Evolutionary conservation across 306 rosid genomes (phyloP).

Genomic region (Acacia confusa): DNA sequence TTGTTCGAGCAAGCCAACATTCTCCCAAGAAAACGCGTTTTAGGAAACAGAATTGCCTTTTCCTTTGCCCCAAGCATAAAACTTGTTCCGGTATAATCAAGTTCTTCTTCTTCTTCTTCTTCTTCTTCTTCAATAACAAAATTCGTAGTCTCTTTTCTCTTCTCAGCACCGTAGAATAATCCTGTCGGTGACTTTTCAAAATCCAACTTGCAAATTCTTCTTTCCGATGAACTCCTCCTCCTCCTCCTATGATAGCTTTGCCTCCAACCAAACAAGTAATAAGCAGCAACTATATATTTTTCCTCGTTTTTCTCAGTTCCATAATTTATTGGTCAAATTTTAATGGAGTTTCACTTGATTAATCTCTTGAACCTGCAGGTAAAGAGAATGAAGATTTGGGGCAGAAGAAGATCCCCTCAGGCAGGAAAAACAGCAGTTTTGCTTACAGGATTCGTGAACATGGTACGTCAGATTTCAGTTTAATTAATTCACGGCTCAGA

Average conservation of each 20-base stretch:
- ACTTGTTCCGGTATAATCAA: no score
- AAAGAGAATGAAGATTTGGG: conserved; percentile 31
- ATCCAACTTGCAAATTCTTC: conserved; percentile 15
- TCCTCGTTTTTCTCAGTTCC: not conserved
- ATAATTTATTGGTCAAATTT: not conserved
- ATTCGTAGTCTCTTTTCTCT: not conserved
- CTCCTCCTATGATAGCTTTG: conserved; percentile 28
- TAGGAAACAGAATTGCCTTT: not conserved
- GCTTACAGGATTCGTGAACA: conserved; percentile 64
- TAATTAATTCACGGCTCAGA: not conserved
- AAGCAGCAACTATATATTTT: conserved; percentile 11
- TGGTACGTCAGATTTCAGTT: conserved; percentile 41
- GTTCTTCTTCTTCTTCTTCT: not conserved
- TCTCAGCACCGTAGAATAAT: not conserved
- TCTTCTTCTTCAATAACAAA: not conserved
- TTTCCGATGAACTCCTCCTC: conserved; percentile 38
- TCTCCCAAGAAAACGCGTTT: not conserved
- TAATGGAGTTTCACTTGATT: not conserved
- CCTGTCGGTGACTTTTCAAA: not conserved
- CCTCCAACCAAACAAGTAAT: conserved; percentile 43
- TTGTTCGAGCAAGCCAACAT: not conserved
- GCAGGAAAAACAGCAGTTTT: conserved; percentile 43
- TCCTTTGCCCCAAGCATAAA: not conserved
- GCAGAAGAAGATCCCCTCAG: conserved; percentile 22
- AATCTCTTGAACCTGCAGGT: conserved; percentile 29